Conservation (phyloP, 106 monocot genomes). For the Cymbidium sinense region DNA sequence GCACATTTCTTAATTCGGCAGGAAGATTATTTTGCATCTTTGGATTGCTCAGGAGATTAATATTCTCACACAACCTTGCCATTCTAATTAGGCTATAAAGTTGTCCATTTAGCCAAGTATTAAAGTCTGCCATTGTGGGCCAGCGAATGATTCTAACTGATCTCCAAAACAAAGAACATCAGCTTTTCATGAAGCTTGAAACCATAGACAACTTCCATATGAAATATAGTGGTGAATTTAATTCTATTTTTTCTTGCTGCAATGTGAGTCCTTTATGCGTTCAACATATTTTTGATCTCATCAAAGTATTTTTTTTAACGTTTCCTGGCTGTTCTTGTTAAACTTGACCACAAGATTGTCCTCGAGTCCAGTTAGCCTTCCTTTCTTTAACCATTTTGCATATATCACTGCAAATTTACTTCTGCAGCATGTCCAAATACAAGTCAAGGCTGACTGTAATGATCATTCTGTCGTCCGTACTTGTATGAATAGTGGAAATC, state of each 20-base stretch:
- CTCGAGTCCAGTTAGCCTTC: neutral
- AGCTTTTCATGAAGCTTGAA: neutral
- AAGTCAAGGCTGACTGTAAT: neutral
- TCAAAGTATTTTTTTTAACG: neutral
- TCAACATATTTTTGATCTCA: neutral
- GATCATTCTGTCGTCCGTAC: neutral
- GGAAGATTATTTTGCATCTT: neutral
- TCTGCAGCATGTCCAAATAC: neutral
- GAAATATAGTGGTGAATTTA: neutral
- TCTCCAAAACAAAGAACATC: neutral
- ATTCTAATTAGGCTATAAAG: neutral
- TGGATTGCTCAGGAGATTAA: neutral
- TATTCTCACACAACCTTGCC: neutral
- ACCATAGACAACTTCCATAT: neutral
- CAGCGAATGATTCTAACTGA: neutral
- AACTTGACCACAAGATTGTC: neutral
- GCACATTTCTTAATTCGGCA: neutral
- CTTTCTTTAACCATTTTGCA: neutral
- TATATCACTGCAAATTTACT: neutral
- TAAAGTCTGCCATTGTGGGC: neutral
- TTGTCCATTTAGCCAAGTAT: neutral
- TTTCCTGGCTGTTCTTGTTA: neutral
- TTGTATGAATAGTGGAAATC: neutral
- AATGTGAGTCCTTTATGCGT: neutral
- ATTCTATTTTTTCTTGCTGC: neutral